These are phyloP conservation scores for Albatrellus ellisii DNA, from an alignment of 768 basidiomycete species.

Conservation along the genomic window DNA sequence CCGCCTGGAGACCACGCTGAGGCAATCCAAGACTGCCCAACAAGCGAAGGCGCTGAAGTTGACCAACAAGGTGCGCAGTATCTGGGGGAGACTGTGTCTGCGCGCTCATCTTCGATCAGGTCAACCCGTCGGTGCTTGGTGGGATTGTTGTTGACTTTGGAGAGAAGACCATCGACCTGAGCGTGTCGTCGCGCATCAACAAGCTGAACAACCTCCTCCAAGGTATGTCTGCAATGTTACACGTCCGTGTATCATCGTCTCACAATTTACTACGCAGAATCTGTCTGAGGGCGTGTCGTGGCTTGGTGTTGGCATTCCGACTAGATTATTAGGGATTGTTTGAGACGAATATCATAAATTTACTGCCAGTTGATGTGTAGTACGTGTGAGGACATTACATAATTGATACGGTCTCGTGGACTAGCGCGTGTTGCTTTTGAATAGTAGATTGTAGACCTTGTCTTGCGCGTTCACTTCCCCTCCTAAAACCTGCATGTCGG, in stretches of 20 bases:
- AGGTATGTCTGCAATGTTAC: conserved; percentile 33
- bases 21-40: conserved; percentile 75
- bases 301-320: conserved; percentile 1
- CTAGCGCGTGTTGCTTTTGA: too few relatives aligned
- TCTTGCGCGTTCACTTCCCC: not conserved
- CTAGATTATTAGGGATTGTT: too few relatives aligned
- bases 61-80: conserved; percentile 65
- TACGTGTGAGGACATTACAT: too few relatives aligned
- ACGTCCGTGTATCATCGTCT: not conserved
- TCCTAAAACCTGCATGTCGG: not conserved
- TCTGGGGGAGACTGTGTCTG: too few relatives aligned
- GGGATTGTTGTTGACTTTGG: conserved; percentile 95
- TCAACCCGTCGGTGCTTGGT: conserved; percentile 85
- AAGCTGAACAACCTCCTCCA: conserved; percentile 85
- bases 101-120: too few relatives aligned
- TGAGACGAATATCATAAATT: too few relatives aligned
- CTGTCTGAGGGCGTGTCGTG: conserved; percentile 7
- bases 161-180: conserved; percentile 96
- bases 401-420: too few relatives aligned
- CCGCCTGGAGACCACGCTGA: conserved; percentile 76
- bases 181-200: conserved; percentile 85
- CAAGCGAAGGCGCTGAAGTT: conserved; percentile 83
- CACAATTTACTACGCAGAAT: conserved; percentile 5
- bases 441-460: too few relatives aligned
- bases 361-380: too few relatives aligned